Conservation (phyloP, 2,329 filamentous ascomycete species). For the Ceratocystis albifundus region DNA sequence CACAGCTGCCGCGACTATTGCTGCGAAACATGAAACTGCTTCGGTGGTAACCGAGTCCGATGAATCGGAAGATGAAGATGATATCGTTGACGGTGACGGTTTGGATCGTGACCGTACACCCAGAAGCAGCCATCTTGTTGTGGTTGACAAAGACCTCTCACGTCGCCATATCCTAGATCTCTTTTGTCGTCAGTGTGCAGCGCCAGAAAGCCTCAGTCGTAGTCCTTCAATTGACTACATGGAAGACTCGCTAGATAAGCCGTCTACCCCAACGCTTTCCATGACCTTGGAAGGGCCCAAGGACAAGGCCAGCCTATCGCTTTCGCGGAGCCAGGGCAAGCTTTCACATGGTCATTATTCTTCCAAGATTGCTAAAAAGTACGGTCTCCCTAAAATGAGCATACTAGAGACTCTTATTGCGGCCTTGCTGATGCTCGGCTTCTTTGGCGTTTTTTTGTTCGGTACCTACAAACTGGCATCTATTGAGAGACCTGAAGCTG, state of each 20-base stretch:
- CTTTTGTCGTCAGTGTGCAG: constrained; percentile 2
- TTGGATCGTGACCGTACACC: constrained; percentile 7
- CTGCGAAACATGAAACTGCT: constrained; percentile 3
- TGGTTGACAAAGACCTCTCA: constrained; percentile 14
- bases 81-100: constrained; percentile 4
- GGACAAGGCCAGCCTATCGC: neutral
- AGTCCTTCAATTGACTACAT: constrained; percentile 22
- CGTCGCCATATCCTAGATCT: constrained; percentile 5
- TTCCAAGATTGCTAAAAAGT: neutral
- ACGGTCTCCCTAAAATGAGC: neutral
- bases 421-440: neutral
- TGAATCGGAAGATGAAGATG: constrained; percentile 18
- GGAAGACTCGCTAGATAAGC: constrained; percentile 21
- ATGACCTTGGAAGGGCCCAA: constrained; percentile 15
- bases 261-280: constrained; percentile 20
- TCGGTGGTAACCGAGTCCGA: constrained; percentile 16
- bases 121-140: constrained; percentile 2
- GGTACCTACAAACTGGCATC: neutral
- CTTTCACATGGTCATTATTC: neutral
- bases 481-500: neutral
- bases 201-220: constrained; percentile 4
- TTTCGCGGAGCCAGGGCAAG: neutral
- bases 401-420: neutral
- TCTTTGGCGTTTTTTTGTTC: neutral
- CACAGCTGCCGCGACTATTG: neutral